Percentiles rank a stretch among this genome's conserved stretches.
phyloP scores from a whole-genome alignment of 352 stramenopile genomes.

The Phytophthora pisi region DNA sequence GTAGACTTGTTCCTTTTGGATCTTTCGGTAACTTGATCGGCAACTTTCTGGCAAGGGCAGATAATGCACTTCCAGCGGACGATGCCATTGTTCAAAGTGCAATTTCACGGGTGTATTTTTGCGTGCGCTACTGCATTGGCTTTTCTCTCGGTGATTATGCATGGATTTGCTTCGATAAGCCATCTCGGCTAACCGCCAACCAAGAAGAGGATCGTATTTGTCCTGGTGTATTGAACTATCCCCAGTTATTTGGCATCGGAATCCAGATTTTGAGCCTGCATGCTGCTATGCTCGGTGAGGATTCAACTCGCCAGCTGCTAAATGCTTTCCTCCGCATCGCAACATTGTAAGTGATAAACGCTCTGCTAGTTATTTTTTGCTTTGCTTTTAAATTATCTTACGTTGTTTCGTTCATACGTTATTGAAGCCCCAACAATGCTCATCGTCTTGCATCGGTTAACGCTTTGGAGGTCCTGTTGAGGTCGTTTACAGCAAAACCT shows the following conservation, averaged over 20 bases:
- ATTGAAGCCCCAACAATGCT: conserved; percentile 32
- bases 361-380: background rate
- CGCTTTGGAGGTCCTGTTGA: conserved; percentile 33
- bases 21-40: conserved; percentile 26
- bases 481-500: conserved; percentile 30
- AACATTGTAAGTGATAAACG: conserved; percentile 29
- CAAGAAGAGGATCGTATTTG: conserved; percentile 1
- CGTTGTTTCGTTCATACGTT: conserved; percentile 10
- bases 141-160: conserved; percentile 29
- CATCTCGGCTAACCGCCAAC: background rate
- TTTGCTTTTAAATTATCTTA: conserved; percentile 8
- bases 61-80: background rate
- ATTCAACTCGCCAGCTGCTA: conserved; percentile 20
- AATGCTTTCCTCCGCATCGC: conserved; percentile 18
- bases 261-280: conserved; percentile 40
- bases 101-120: conserved; percentile 23
- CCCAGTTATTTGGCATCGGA: conserved; percentile 30
- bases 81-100: background rate
- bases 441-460: conserved; percentile 24
- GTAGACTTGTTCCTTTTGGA: conserved; percentile 31
- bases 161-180: conserved; percentile 2
- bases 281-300: conserved; percentile 13
- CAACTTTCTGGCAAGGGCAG: conserved; percentile 9
- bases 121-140: conserved; percentile 31
- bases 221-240: conserved; percentile 17